Evolutionary conservation across 2,329 filamentous ascomycete species (phyloP).

Genomic region (Exophiala sp.): DNA sequence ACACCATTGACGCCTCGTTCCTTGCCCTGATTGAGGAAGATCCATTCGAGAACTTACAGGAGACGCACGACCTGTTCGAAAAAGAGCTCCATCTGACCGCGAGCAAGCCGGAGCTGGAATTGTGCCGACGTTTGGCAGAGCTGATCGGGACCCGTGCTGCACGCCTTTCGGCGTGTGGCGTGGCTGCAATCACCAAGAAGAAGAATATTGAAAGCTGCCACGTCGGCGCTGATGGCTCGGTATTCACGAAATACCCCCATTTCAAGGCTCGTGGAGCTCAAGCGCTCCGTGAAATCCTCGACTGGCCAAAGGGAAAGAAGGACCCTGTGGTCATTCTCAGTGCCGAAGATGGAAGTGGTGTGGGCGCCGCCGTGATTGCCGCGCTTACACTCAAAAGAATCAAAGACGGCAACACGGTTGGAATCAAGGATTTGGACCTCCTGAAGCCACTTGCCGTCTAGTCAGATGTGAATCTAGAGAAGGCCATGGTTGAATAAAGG

Average conservation of each 20-base stretch:
- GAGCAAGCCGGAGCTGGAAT: constrained; percentile 74
- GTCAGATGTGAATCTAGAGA: not conserved
- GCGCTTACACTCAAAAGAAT: constrained; percentile 59
- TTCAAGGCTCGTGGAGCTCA: constrained; percentile 89
- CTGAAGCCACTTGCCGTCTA: constrained; percentile 27
- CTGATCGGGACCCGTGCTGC: constrained; percentile 92
- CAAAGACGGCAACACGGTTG: constrained; percentile 53
- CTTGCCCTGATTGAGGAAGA: constrained; percentile 90
- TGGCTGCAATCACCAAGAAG: constrained; percentile 95
- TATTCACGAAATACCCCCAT: constrained; percentile 99
- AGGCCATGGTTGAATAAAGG: not conserved
- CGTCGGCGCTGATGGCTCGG: constrained; percentile 91
- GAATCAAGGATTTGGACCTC: constrained; percentile 48
- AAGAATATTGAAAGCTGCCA: constrained; percentile 83
- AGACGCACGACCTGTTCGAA: constrained; percentile 77
- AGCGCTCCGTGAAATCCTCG: constrained; percentile 88
- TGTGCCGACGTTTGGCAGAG: constrained; percentile 82
- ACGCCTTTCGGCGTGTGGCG: constrained; percentile 86
- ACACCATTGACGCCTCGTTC: constrained; percentile 89
- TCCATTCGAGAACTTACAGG: constrained; percentile 88
- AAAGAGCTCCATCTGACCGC: constrained; percentile 66
- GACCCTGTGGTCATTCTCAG: constrained; percentile 83
- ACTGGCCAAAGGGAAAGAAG: constrained; percentile 74
- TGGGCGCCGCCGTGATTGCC: constrained; percentile 93
- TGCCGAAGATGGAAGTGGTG: constrained; percentile 92